Conservation (phyloP, 345 rosid genomes). For the Adansonia digitata region DNA sequence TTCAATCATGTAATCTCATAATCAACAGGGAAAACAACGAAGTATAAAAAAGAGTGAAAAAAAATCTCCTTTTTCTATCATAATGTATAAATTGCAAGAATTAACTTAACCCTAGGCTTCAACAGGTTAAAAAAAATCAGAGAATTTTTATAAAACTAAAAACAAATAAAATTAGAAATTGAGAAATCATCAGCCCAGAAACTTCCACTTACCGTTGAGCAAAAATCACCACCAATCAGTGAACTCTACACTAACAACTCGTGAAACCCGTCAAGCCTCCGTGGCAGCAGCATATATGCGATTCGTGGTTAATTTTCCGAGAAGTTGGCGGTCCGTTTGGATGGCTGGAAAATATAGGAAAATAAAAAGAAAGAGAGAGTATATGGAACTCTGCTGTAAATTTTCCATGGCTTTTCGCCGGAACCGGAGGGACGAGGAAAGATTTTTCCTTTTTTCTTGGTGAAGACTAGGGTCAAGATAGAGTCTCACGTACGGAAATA, state of each 20-base stretch:
- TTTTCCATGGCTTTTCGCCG: background rate
- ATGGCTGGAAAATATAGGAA: background rate
- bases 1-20: too few relatives aligned
- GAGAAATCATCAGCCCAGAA: background rate
- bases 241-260: background rate
- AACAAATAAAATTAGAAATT: background rate
- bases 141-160: background rate
- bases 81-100: background rate
- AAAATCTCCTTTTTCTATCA: background rate
- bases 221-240: background rate
- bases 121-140: background rate
- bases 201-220: background rate
- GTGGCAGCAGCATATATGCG: background rate
- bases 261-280: background rate
- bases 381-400: background rate
- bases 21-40: too few relatives aligned
- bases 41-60: background rate
- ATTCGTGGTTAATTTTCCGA: background rate
- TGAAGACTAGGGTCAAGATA: background rate
- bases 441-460: background rate
- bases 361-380: background rate
- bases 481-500: background rate
- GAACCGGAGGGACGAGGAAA: background rate
- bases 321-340: background rate
- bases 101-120: constrained; percentile 4